Conservation (phyloP, 2,329 filamentous ascomycete genomes). For the Colletotrichum tropicale region DNA sequence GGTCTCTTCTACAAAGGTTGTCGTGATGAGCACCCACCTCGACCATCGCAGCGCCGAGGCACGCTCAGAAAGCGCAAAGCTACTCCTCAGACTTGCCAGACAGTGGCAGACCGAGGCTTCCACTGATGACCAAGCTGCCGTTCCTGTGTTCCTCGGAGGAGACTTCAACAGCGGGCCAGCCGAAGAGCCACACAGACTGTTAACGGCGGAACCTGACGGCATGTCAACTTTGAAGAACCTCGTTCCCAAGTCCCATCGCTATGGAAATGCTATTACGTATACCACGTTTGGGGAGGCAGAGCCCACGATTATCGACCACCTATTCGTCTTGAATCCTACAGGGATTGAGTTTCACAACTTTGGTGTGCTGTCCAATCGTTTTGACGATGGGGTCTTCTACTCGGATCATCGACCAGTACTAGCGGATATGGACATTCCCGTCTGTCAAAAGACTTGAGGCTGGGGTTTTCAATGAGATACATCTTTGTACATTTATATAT, state of each 20-base stretch:
- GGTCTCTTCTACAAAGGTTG: slow-evolving; percentile 49
- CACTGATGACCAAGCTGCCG: neutral
- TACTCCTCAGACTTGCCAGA: slow-evolving; percentile 58
- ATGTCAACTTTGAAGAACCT: slow-evolving; percentile 53
- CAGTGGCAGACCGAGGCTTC: slow-evolving; percentile 28
- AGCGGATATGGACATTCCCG: slow-evolving; percentile 55
- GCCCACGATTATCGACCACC: slow-evolving; percentile 64
- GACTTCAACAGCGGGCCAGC: slow-evolving; percentile 71
- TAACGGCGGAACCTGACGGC: slow-evolving; percentile 50
- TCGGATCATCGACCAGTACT: slow-evolving; percentile 72
- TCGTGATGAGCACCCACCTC: slow-evolving; percentile 72
- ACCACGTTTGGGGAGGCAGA: slow-evolving; percentile 63
- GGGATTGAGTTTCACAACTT: slow-evolving; percentile 52
- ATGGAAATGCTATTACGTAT: slow-evolving; percentile 66
- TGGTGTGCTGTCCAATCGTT: slow-evolving; percentile 66
- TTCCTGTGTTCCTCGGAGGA: slow-evolving; percentile 64
- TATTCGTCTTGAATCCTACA: slow-evolving; percentile 56
- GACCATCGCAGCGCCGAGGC: slow-evolving; percentile 64
- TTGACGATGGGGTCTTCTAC: slow-evolving; percentile 65
- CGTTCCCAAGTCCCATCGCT: slow-evolving; percentile 44
- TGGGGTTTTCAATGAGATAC: neutral
- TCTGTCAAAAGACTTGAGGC: neutral
- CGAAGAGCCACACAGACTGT: slow-evolving; percentile 61
- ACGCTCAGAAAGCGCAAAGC: slow-evolving; percentile 60
- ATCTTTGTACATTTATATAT: neutral